Percentiles rank a stretch among this genome's conserved stretches.
Conservation (phyloP, 2,329 filamentous ascomycete genomes). For the Apiospora phragmitis region DNA sequence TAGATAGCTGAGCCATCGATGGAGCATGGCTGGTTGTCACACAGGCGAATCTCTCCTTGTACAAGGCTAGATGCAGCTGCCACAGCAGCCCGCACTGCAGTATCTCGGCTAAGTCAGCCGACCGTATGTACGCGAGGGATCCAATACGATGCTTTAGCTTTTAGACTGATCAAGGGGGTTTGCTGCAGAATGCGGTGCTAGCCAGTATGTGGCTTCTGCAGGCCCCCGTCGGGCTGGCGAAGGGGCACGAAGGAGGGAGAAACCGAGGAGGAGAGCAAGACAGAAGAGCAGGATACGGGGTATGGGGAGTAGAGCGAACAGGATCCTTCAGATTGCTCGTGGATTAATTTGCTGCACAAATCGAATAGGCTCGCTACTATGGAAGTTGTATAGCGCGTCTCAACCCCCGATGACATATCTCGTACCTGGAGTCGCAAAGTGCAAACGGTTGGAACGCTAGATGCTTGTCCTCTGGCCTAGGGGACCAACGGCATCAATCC, state of each 20-base stretch:
- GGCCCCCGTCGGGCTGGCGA: neutral
- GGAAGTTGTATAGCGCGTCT: neutral
- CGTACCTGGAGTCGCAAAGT: neutral
- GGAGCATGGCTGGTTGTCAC: neutral
- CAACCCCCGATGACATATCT: neutral
- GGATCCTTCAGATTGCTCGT: neutral
- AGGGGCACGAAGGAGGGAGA: neutral
- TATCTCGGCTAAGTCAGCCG: conserved; percentile 1
- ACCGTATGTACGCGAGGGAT: neutral
- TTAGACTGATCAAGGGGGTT: neutral
- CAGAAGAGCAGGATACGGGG: too few species aligned
- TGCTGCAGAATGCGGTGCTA: neutral
- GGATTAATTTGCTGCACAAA: neutral
- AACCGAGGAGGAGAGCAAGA: neutral
- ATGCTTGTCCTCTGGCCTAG: neutral
- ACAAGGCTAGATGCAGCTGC: conserved; percentile 7
- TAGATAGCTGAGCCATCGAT: neutral
- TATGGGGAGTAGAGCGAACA: neutral
- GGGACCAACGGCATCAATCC: neutral
- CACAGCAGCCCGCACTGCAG: neutral
- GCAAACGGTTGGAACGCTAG: neutral
- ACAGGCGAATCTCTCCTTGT: neutral
- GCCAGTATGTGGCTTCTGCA: neutral
- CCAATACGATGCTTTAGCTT: neutral
- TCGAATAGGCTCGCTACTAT: neutral